Conservation (phyloP, 805 yeast species). For the Starmerella apis region DNA sequence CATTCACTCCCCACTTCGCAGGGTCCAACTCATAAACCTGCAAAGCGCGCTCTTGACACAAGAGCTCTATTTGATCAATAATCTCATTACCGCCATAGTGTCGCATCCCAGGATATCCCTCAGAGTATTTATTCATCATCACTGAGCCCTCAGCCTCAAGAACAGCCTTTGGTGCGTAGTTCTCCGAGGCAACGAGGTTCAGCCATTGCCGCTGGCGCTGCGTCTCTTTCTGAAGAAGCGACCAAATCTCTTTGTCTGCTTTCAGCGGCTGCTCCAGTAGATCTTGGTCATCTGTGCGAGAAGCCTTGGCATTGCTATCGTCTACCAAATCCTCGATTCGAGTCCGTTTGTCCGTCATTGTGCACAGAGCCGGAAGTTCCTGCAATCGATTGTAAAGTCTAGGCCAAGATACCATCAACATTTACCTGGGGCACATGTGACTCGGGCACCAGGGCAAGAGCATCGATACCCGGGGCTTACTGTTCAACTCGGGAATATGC, state of each 20-base stretch:
- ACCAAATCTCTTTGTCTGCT: constrained; percentile 34
- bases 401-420: too few relatives aligned
- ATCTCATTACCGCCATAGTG: constrained; percentile 97
- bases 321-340: constrained; percentile 3
- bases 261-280: constrained; percentile 12
- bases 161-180: constrained; percentile 89
- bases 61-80: constrained; percentile 81
- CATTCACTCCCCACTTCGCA: constrained; percentile 93
- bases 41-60: constrained; percentile 91
- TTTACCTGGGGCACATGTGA: constrained; percentile 2
- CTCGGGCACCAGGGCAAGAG: background rate
- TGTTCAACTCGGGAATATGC: background rate
- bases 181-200: constrained; percentile 91
- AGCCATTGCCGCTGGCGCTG: constrained; percentile 85
- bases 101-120: constrained; percentile 98
- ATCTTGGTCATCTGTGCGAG: background rate
- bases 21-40: constrained; percentile 72
- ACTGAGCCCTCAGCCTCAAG: constrained; percentile 94
- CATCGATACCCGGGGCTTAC: background rate
- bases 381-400: too few relatives aligned
- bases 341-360: constrained; percentile 2
- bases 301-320: background rate
- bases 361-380: too few relatives aligned
- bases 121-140: constrained; percentile 96
- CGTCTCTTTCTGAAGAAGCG: constrained; percentile 51